Evolutionary conservation across 2,329 filamentous ascomycete genomes (phyloP), one percentile per base, ranked within the genome.

Genomic region (Aspergillus thermomutatus): DNA sequence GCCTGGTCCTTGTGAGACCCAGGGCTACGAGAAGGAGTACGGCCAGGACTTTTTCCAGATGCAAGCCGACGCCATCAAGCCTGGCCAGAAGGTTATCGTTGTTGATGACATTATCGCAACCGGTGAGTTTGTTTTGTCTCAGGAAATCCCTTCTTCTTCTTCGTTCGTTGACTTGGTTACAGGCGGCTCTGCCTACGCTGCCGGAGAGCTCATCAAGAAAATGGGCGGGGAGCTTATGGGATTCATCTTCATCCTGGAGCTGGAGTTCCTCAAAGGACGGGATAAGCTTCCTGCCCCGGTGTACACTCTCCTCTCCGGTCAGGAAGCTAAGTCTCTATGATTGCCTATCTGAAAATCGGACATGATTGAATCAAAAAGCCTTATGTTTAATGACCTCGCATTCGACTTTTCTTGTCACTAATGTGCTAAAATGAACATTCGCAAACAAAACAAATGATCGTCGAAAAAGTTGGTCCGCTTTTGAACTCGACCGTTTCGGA

Each of bases 21-120:
- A 92, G 64, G 83, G 83, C 66, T 99, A 91, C 76, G 81, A 92
- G 77, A 99, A 99, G 83, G 94, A 99, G 77, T 99, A 99, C 72
- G 94, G 94, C 62, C 83, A 87, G 76, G 94, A 99, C 75, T 88
- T 88, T 73, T 97, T 99, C 80, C 91, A 97, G 83, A 95, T 99
- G 81, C 94, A 99, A 81, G 80, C 84, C 64, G 92, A 89, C 75
- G 88, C 88, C 47, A 87, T 99, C 69, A 87, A 89, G 78, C 82
- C 85, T 52, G 92, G 92, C 37, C 91, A 96, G 79, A 92, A 88
- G 75, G 93, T 96, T 56, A 80, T 99, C 60, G 84, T 99, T 64
- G 92, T 99, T 31, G 94, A 99, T 76, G 94, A 99, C 75, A 96
- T 99, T 71, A 97, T 99, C 79, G 94, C 94, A 56, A 99, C 94